phyloP scores from a whole-genome alignment of 2,329 filamentous ascomycete genomes.

The Chrysosporium queenslandicum region DNA sequence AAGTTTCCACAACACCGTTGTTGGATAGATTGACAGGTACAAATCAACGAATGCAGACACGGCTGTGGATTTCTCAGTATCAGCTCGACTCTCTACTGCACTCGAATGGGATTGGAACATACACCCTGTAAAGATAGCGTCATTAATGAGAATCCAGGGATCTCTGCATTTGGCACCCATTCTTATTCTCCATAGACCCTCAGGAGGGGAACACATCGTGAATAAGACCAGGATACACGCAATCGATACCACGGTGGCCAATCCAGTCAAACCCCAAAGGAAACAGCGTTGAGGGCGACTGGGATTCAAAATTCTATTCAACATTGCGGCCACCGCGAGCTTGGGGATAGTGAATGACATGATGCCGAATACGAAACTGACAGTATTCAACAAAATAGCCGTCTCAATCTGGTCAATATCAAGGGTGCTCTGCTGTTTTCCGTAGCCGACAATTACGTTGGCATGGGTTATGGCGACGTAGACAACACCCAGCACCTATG shows the following conservation, averaged over 20 bases:
- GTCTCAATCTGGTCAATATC: slow-evolving; percentile 22
- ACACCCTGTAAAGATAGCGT: not conserved
- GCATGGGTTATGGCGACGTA: slow-evolving; percentile 30
- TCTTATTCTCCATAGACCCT: slow-evolving; percentile 32
- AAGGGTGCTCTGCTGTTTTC: slow-evolving; percentile 34
- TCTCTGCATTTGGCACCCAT: slow-evolving; percentile 8
- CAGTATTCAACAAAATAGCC: slow-evolving; percentile 31
- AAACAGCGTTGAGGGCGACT: slow-evolving; percentile 26
- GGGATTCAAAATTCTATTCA: slow-evolving; percentile 34
- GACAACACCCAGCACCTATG: slow-evolving; percentile 24
- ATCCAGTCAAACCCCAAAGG: slow-evolving; percentile 30
- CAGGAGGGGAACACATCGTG: slow-evolving; percentile 35
- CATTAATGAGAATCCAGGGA: not conserved
- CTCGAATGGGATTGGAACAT: not conserved
- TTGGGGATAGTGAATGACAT: slow-evolving; percentile 37
- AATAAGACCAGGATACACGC: slow-evolving; percentile 36
- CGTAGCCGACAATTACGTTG: slow-evolving; percentile 28
- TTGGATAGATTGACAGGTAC: slow-evolving; percentile 25
- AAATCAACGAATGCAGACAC: slow-evolving; percentile 28
- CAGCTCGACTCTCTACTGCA: not conserved
- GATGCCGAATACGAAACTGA: slow-evolving; percentile 32
- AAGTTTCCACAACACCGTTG: slow-evolving; percentile 27
- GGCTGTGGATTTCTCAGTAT: not conserved
- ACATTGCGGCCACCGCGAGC: slow-evolving; percentile 34
- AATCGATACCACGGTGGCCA: slow-evolving; percentile 26